Evolutionary conservation across 345 rosid species (phyloP), one percentile per base, ranked within the genome.

Genomic region (Pugionium dolabratum): DNA sequence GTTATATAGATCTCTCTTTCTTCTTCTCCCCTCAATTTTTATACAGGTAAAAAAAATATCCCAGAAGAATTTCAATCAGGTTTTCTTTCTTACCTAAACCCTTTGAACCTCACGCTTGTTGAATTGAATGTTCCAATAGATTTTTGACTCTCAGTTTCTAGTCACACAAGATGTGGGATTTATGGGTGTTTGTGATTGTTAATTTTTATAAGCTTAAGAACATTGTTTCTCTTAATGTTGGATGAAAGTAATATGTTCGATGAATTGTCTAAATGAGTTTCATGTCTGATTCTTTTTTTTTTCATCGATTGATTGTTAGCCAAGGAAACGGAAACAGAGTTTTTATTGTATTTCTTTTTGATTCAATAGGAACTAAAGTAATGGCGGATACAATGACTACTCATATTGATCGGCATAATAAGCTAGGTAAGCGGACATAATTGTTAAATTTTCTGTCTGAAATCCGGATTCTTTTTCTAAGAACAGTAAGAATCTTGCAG

Each of bases 361-460:
- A 55, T 55, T 63, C n/a, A 47, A 40, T 46, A 71, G 75, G 58
- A 63, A 26, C 39, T 26, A 55, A 39, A 55, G 9, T 35, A 29
- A 64, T 72, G 76, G 27, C 54, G 28, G 71, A 72, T 34, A 49
- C 65, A 64, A 57, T 72, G 61, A 54, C 28, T 35, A 43, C n/a
- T 43, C 61, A 65, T 41, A 9, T 32, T 7, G 72, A 67, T 57
- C 64, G 57, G 30, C 49, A 48, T 59, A 69, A 40, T 41, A 69
- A 59, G 51, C 18, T 58, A 8, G 72, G 71, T 66, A 45, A 45
- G 71, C 39, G 27, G 25, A 32, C 4, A 33, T 32, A 32, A 0
- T 2, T 26, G 41, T 33, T 34, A 18, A 4, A 11, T 18, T 11
- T 39, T 7, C 3, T 1, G 6, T 27, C 1, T 51, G 37, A n/a